Base-by-base conservation (phyloP, 495 filamentous ascomycete genomes). In the Aspergillus biplanus region DNA sequence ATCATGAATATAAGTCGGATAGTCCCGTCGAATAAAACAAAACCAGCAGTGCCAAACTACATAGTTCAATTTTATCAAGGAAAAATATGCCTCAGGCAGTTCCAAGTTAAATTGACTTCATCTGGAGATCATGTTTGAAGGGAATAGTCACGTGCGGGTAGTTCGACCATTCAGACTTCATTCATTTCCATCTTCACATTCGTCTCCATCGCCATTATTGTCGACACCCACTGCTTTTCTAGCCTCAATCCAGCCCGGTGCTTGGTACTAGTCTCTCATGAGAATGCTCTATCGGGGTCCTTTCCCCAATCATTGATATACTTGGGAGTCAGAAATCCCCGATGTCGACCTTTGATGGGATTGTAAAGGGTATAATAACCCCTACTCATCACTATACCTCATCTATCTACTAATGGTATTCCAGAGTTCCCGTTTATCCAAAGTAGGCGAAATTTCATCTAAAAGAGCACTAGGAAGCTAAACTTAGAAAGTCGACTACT, bases 321-420 rank as follows among this genome's bases (percentile, higher is more conserved):
- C 8, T 8, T 6, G 8, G 37, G 48, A 37, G 32, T 54, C 50
- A 15, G 37, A 13, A 16, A 55, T 58, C 56, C 33, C 61, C 44
- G 9, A 91, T 93, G 91, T 95, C 91, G 48, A 93, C 91, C 32
- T 95, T 95, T 77, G 84, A 90, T 64, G 91, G 91, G 31, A 71
- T 90, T 42, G 75, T 93, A 31, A 70, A 76, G 65, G 86, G 86
- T 85, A 69, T 18, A n/a, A 7, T 50, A 18, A n/a, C 11, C 11
- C 12, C 39, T 50, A 9, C 5, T 2, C 5, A 50, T 50, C 16
- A 18, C 63, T 13, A 21, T 11, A 37, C 27, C 73, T 54, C 58
- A 15, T 31, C 39, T 21, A 49, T 16, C 44, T 16, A 66, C 58
- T 71, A 62, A 61, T 42, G 11, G 53, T 50, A 61, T 16, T 65